These are phyloP conservation scores for Annulohypoxylon bovei DNA, from an alignment of 495 filamentous ascomycete genomes.

Conservation along the genomic window DNA sequence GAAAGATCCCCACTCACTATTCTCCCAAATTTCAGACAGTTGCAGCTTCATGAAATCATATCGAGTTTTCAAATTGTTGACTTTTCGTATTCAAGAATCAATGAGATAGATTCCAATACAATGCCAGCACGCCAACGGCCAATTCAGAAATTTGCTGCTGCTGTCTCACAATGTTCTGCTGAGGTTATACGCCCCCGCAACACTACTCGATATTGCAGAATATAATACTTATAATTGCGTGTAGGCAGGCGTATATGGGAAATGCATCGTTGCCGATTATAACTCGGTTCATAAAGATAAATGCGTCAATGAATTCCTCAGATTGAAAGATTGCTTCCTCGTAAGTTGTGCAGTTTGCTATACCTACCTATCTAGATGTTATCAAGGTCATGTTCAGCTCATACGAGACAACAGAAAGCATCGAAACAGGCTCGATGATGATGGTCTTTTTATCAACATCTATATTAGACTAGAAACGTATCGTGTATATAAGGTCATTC, in stretches of 20 bases:
- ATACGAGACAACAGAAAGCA: conserved; percentile 28
- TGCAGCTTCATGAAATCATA: neutral
- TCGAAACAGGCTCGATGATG: conserved; percentile 30
- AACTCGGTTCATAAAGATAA: conserved; percentile 91
- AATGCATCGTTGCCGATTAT: conserved; percentile 92
- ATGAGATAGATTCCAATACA: neutral
- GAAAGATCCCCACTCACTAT: neutral
- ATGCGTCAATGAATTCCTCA: conserved; percentile 86
- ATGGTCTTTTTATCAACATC: neutral
- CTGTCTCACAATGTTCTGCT: conserved; percentile 80
- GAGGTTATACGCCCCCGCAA: conserved; percentile 66
- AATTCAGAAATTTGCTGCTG: conserved; percentile 87
- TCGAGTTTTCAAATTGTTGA: neutral
- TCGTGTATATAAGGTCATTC: no score
- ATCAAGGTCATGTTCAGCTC: conserved; percentile 1
- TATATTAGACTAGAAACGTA: neutral
- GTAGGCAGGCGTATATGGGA: conserved; percentile 86
- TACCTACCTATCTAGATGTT: neutral
- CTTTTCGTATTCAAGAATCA: neutral
- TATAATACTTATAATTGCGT: conserved; percentile 7
- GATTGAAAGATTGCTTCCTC: conserved; percentile 86
- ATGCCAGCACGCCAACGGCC: conserved; percentile 67
- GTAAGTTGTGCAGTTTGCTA: conserved; percentile 59
- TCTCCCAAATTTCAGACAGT: neutral
- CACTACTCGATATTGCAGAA: neutral